Percentiles rank a stretch among this genome's conserved stretches.
phyloP scores from a whole-genome alignment of 768 basidiomycete species.

The Pleurotus salmoneostramineus region DNA sequence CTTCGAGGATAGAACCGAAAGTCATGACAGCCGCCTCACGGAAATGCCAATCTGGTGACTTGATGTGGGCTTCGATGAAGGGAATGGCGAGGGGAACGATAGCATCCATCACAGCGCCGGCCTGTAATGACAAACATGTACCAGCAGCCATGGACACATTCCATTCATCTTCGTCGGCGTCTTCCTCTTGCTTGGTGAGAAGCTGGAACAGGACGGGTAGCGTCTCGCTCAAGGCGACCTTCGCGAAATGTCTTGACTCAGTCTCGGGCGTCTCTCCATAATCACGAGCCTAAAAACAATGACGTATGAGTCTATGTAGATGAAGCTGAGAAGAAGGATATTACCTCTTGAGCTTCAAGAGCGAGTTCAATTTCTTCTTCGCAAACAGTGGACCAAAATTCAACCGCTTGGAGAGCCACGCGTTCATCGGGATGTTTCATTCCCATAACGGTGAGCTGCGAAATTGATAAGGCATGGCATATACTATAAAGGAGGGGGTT shows the following conservation, averaged over 20 bases:
- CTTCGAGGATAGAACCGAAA: conserved; percentile 96
- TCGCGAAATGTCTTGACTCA: conserved; percentile 90
- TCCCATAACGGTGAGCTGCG: conserved; percentile 90
- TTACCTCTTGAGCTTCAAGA: conserved; percentile 87
- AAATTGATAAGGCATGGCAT: conserved; percentile 13
- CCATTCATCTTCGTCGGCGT: conserved; percentile 99
- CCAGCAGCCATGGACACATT: conserved; percentile 97
- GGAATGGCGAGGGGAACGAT: conserved; percentile 94
- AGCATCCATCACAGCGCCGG: conserved; percentile 84
- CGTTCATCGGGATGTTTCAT: conserved; percentile 93
- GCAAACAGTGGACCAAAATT: conserved; percentile 99
- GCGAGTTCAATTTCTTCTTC: conserved; percentile 95
- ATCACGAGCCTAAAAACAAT: conserved; percentile 64
- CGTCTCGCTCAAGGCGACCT: conserved; percentile 92
- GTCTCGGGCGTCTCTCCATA: conserved; percentile 85
- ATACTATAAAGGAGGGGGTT: neutral
- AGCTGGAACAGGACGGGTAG: conserved; percentile 87
- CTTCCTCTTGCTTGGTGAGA: conserved; percentile 91
- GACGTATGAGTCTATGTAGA: conserved; percentile 7
- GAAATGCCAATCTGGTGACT: conserved; percentile 86
- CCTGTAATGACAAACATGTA: conserved; percentile 84
- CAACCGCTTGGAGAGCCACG: conserved; percentile 93
- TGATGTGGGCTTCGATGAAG: conserved; percentile 97
- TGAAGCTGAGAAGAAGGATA: conserved; percentile 10
- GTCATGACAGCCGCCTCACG: conserved; percentile 99